Evolutionary conservation across 306 rosid species (phyloP).

Genomic region (Trifolium subterraneum): DNA sequence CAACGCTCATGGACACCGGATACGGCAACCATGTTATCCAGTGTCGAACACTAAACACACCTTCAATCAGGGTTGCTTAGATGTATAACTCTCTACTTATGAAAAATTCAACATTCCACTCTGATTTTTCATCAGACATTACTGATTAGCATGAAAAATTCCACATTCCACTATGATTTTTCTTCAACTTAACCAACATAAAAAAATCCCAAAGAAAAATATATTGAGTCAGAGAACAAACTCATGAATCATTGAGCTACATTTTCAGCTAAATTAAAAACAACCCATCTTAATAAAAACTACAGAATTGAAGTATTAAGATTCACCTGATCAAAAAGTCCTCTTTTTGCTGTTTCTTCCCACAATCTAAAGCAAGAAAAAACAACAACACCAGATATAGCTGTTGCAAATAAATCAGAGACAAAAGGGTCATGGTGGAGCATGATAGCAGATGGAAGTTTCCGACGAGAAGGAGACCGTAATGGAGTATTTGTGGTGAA

Average conservation of each 20-base stretch:
- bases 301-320: neutral
- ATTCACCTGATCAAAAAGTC: conserved; percentile 75
- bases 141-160: neutral
- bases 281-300: neutral
- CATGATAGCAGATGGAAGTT: conserved; percentile 52
- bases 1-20: neutral
- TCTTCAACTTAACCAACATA: no score
- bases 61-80: neutral
- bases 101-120: neutral
- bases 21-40: neutral
- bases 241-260: neutral
- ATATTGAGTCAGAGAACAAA: no score
- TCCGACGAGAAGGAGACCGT: conserved; percentile 27
- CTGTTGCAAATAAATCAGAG: conserved; percentile 74
- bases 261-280: neutral
- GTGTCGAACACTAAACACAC: neutral
- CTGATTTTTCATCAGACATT: neutral
- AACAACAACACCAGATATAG: conserved; percentile 58
- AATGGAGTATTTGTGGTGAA: no score
- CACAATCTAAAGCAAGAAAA: conserved; percentile 59
- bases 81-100: conserved; percentile 1
- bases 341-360: conserved; percentile 71
- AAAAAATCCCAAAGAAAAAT: no score
- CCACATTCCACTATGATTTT: neutral
- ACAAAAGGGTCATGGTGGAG: conserved; percentile 54